Conservation (phyloP, 2,329 filamentous ascomycete species). For the Pyrenophora teres region DNA sequence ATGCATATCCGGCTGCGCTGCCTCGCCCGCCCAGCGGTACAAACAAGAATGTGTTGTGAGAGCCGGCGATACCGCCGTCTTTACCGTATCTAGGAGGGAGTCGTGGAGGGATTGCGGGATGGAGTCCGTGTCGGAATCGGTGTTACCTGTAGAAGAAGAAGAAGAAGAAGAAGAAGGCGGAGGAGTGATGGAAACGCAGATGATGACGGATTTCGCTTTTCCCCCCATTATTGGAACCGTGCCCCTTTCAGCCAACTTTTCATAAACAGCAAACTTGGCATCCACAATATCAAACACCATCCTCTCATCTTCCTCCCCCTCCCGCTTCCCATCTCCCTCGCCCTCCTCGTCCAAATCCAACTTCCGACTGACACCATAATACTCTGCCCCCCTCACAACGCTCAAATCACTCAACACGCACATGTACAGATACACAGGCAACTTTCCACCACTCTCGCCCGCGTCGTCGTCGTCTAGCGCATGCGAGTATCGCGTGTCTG, state of each 20-base stretch:
- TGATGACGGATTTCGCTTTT: not conserved
- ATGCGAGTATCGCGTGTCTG: not conserved
- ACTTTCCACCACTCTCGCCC: too few relatives aligned
- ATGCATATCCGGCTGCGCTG: constrained; percentile 23
- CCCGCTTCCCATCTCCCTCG: not conserved
- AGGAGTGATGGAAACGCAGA: not conserved
- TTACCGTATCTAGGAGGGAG: not conserved
- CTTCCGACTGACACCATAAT: constrained; percentile 1
- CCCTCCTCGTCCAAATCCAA: not conserved
- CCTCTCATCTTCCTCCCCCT: not conserved
- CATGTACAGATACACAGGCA: constrained; percentile 2
- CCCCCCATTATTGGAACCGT: too few relatives aligned
- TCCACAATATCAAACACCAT: constrained; percentile 6
- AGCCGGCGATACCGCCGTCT: not conserved
- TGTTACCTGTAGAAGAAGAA: not conserved
- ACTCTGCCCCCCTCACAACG: not conserved
- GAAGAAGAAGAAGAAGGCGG: not conserved
- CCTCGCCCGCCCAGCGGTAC: constrained; percentile 13
- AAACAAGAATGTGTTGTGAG: constrained; percentile 5
- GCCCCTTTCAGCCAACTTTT: not conserved
- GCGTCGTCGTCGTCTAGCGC: not conserved
- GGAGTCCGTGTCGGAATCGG: not conserved
- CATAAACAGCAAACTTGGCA: constrained; percentile 3
- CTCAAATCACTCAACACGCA: not conserved
- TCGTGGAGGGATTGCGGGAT: not conserved